Conservation (phyloP, 2,329 filamentous ascomycete species). For the Exserohilum turcica region DNA sequence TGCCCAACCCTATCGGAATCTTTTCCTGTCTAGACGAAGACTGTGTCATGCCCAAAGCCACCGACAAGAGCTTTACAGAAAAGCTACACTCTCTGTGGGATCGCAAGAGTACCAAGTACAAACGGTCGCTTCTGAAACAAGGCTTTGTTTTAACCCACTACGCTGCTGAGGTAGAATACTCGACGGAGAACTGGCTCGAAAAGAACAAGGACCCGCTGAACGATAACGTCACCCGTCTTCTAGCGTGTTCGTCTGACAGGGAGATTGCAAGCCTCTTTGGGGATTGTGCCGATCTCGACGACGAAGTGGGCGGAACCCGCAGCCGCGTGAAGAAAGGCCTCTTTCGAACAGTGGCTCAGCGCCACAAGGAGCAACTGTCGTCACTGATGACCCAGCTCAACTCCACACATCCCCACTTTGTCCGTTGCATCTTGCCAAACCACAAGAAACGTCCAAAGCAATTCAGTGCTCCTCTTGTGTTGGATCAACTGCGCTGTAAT, state of each 20-base stretch:
- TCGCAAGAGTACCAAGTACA: conserved; percentile 92
- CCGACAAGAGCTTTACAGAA: conserved; percentile 94
- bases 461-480: conserved; percentile 86
- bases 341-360: conserved; percentile 93
- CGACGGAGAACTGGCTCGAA: conserved; percentile 91
- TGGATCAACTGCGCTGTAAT: conserved; percentile 97
- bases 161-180: conserved; percentile 96
- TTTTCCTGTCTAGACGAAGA: conserved; percentile 98
- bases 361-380: conserved; percentile 98
- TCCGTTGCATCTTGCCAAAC: conserved; percentile 95
- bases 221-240: conserved; percentile 89
- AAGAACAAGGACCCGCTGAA: conserved; percentile 99
- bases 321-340: conserved; percentile 95
- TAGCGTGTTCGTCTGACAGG: conserved; percentile 79
- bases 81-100: conserved; percentile 98
- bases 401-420: conserved; percentile 96
- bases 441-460: conserved; percentile 97
- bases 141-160: conserved; percentile 98
- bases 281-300: conserved; percentile 84
- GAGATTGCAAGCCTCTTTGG: conserved; percentile 85
- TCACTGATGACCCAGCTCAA: conserved; percentile 92
- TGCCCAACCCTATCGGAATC: conserved; percentile 96
- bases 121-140: conserved; percentile 81
- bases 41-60: conserved; percentile 98
- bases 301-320: conserved; percentile 68